phyloP scores from a whole-genome alignment of 306 rosid species.

The Rosa rugosa region DNA sequence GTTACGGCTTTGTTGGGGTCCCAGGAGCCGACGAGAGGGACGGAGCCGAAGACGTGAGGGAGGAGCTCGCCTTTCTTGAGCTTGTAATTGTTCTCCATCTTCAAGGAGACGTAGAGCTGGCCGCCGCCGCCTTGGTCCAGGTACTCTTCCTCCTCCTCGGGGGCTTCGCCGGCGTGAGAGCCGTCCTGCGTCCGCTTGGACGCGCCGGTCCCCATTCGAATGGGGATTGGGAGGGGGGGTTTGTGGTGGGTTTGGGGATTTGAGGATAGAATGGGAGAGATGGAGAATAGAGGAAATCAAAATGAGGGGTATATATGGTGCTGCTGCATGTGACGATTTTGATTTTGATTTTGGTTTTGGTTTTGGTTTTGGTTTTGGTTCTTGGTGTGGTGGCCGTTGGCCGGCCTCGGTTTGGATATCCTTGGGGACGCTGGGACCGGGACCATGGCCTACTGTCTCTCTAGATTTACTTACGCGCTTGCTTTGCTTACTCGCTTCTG shows the following conservation, averaged over 20 bases:
- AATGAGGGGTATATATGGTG: not conserved
- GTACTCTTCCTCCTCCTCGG: conserved; percentile 39
- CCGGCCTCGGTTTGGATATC: no score
- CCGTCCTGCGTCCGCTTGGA: conserved; percentile 59
- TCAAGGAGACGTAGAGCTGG: conserved; percentile 83
- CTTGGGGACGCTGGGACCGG: no score
- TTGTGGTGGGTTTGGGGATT: conserved; percentile 9
- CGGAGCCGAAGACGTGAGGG: conserved; percentile 92
- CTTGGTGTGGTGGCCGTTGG: no score
- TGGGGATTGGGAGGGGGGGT: no score
- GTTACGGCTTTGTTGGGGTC: conserved; percentile 85
- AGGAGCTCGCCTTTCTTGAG: conserved; percentile 72
- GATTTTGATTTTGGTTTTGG: no score
- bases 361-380: no score
- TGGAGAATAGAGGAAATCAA: conserved; percentile 11
- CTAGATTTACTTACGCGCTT: no score
- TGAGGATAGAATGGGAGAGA: conserved; percentile 22
- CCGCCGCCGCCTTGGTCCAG: conserved; percentile 68
- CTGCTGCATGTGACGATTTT: no score
- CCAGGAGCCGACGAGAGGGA: conserved; percentile 90
- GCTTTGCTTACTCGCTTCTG: no score
- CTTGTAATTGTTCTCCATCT: conserved; percentile 78
- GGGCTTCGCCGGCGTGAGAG: conserved; percentile 37
- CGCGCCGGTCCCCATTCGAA: conserved; percentile 65
- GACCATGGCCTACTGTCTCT: no score